phyloP scores from a whole-genome alignment of 345 rosid genomes.

The Eucalyptus leucophloia region DNA sequence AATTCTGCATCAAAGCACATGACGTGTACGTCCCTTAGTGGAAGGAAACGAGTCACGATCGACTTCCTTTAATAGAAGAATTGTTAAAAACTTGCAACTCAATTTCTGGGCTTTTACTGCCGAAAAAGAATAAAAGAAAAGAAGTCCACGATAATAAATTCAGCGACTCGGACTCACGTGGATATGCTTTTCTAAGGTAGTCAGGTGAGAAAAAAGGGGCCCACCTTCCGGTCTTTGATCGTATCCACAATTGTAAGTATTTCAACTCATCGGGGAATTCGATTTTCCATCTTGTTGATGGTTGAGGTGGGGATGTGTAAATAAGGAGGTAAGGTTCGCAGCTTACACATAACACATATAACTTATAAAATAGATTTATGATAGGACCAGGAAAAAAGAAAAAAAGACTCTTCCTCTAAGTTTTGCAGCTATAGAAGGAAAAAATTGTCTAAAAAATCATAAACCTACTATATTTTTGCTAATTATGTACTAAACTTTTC shows the following conservation, averaged over 20 bases:
- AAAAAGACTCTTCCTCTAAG: too few species aligned
- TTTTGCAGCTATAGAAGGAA: too few species aligned
- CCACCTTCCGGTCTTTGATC: rapidly evolving
- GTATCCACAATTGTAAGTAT: rapidly evolving
- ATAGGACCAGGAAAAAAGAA: too few species aligned
- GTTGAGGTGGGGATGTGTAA: neutral
- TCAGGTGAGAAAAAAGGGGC: neutral
- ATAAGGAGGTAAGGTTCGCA: rapidly evolving
- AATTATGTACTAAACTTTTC: too few species aligned
- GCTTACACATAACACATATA: too few species aligned
- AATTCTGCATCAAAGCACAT: neutral
- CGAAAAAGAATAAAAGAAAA: neutral
- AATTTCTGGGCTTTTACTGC: neutral
- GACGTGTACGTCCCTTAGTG: neutral
- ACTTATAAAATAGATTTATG: too few species aligned
- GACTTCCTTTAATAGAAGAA: neutral
- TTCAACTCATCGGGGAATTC: neutral
- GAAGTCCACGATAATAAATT: neutral
- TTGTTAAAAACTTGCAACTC: neutral
- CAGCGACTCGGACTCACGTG: neutral
- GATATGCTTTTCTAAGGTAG: neutral
- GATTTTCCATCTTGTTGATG: rapidly evolving
- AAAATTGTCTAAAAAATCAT: too few species aligned
- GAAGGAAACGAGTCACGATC: neutral
- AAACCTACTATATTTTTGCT: too few species aligned